A percentile compares a stretch with the other conserved stretches of the same genome.
These are phyloP conservation scores for Calocera viscosa DNA, from an alignment of 768 basidiomycete species.

Conservation along the genomic window DNA sequence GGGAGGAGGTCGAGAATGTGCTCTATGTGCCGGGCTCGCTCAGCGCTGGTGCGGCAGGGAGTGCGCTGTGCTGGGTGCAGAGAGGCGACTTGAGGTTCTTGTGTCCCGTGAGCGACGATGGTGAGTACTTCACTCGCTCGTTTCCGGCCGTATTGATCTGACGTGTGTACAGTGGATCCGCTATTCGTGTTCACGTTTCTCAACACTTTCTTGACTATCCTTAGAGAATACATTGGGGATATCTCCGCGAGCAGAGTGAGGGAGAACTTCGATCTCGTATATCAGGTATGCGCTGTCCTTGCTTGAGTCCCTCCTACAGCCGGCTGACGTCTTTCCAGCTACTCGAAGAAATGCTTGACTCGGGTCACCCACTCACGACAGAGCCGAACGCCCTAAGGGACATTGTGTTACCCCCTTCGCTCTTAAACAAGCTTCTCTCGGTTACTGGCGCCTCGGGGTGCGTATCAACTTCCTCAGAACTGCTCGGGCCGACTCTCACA, in stretches of 20 bases:
- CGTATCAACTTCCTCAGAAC: constrained; percentile 11
- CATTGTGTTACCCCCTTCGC: constrained; percentile 83
- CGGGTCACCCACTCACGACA: constrained; percentile 83
- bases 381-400: constrained; percentile 81
- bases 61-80: constrained; percentile 70
- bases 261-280: constrained; percentile 90
- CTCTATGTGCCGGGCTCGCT: constrained; percentile 10
- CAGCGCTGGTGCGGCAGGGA: constrained; percentile 19
- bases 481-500: not conserved
- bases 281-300: constrained; percentile 49
- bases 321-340: constrained; percentile 39
- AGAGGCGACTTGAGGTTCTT: constrained; percentile 64
- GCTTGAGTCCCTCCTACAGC: not conserved
- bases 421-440: constrained; percentile 55
- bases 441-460: constrained; percentile 41
- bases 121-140: constrained; percentile 37
- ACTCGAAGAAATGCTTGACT: constrained; percentile 88
- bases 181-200: constrained; percentile 81
- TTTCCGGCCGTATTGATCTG: not conserved
- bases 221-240: constrained; percentile 79
- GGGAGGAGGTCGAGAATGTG: constrained; percentile 5
- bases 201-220: constrained; percentile 68
- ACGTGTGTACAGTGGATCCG: constrained; percentile 54
- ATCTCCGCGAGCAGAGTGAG: constrained; percentile 65
- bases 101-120: constrained; percentile 71